A percentile compares a stretch with the other conserved stretches of the same genome.
phyloP scores from a whole-genome alignment of 2,329 filamentous ascomycete species.

The Phialemoniopsis sp. region DNA sequence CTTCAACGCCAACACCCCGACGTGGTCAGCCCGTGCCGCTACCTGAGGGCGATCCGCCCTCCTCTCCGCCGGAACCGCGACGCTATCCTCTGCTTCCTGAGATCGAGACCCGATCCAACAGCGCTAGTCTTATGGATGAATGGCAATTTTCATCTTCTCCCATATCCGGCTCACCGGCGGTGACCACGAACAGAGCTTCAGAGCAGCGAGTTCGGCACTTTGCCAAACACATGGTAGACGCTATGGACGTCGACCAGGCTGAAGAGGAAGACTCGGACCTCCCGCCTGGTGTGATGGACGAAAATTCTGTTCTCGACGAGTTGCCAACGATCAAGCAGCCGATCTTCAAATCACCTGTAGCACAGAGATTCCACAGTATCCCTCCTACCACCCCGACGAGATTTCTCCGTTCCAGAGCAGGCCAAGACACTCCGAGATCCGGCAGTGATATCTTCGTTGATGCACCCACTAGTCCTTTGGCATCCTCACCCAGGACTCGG shows the following conservation, averaged over 20 bases:
- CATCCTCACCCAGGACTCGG: conserved; percentile 17
- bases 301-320: conserved; percentile 10
- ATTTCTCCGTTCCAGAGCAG: conserved; percentile 5
- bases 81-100: conserved; percentile 48
- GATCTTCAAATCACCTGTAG: too few species aligned
- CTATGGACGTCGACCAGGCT: background rate
- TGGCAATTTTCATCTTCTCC: conserved; percentile 56
- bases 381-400: too few species aligned
- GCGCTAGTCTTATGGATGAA: conserved; percentile 31
- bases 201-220: too few species aligned
- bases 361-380: too few species aligned
- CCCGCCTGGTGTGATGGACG: conserved; percentile 11
- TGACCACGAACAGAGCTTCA: conserved; percentile 20
- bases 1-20: conserved; percentile 57
- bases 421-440: conserved; percentile 33
- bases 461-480: conserved; percentile 38
- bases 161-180: conserved; percentile 43
- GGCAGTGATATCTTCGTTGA: conserved; percentile 46
- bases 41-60: conserved; percentile 45
- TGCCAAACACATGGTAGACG: too few species aligned
- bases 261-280: conserved; percentile 4
- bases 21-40: conserved; percentile 47
- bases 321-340: too few species aligned
- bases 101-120: conserved; percentile 44
- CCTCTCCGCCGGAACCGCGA: conserved; percentile 53